These are phyloP conservation scores for Moelleriella libera DNA, from an alignment of 2,329 filamentous ascomycete genomes.

Conservation along the genomic window DNA sequence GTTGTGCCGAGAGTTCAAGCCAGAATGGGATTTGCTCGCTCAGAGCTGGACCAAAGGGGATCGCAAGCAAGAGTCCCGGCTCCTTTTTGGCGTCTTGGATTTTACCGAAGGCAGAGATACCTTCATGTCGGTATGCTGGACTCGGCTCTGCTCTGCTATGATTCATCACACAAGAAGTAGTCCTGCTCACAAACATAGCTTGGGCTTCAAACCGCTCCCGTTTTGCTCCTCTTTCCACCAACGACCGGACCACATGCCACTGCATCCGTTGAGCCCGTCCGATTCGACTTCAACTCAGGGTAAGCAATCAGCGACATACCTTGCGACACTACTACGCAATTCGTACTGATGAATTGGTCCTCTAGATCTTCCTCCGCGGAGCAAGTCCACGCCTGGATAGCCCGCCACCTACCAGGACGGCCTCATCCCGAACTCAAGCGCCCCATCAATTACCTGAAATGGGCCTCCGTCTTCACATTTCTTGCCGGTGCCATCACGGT, in stretches of 20 bases:
- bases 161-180: too few species aligned
- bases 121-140: slow-evolving; percentile 63
- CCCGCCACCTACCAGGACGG: slow-evolving; percentile 61
- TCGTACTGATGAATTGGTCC: neutral
- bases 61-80: slow-evolving; percentile 53
- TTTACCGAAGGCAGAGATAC: slow-evolving; percentile 72
- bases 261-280: slow-evolving; percentile 50
- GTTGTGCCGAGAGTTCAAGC: slow-evolving; percentile 81
- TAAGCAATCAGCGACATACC: slow-evolving; percentile 24
- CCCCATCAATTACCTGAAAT: slow-evolving; percentile 76
- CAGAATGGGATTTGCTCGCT: slow-evolving; percentile 80
- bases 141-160: neutral
- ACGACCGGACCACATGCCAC: slow-evolving; percentile 70
- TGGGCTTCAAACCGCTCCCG: slow-evolving; percentile 84
- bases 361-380: slow-evolving; percentile 61
- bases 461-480: slow-evolving; percentile 53
- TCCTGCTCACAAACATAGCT: slow-evolving; percentile 38
- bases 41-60: slow-evolving; percentile 82
- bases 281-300: slow-evolving; percentile 78
- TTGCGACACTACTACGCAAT: neutral
- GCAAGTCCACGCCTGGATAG: slow-evolving; percentile 63
- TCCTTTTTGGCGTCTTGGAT: slow-evolving; percentile 77
- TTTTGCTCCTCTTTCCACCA: slow-evolving; percentile 76
- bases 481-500: slow-evolving; percentile 56
- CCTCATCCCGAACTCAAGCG: slow-evolving; percentile 67